These are phyloP conservation scores for Cercis canadensis DNA, from an alignment of 306 rosid species.

Conservation along the genomic window DNA sequence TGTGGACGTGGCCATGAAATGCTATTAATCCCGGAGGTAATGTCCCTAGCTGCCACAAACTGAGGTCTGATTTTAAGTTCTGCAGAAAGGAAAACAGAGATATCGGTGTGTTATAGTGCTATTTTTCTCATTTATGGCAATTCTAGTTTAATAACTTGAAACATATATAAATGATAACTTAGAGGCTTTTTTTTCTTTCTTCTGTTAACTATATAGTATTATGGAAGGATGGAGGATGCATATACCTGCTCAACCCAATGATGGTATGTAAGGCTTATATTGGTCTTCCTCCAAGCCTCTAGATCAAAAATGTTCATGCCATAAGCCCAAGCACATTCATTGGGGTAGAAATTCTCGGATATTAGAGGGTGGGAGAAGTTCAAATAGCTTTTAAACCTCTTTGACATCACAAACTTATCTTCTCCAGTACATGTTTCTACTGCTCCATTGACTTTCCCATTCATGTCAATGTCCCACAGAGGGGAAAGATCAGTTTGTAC, in stretches of 20 bases:
- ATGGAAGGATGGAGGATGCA: constrained; percentile 22
- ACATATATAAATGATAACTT: background rate
- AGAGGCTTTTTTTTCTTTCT: background rate
- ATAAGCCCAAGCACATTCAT: constrained; percentile 98
- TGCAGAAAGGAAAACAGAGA: constrained; percentile 43
- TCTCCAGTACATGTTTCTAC: constrained; percentile 93
- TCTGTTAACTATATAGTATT: background rate
- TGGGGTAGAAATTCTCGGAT: constrained; percentile 62
- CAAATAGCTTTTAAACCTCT: constrained; percentile 85
- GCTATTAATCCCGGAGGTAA: constrained; percentile 99
- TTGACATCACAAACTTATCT: constrained; percentile 97
- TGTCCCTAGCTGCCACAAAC: constrained; percentile 98
- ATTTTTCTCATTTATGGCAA: constrained; percentile 21
- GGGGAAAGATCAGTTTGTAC: constrained; percentile 98
- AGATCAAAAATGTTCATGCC: constrained; percentile 99
- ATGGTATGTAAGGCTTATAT: constrained; percentile 85
- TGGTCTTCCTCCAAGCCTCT: constrained; percentile 96
- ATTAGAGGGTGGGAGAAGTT: constrained; percentile 97
- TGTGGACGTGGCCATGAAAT: constrained; percentile 87
- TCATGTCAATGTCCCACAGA: constrained; percentile 93
- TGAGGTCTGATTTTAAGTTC: constrained; percentile 96
- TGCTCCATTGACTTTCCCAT: constrained; percentile 97
- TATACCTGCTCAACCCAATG: constrained; percentile 88
- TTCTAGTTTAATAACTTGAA: constrained; percentile 12
- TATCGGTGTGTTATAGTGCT: constrained; percentile 7